Conservation (phyloP, 257 asterid species). For the Petrea volubilis region DNA sequence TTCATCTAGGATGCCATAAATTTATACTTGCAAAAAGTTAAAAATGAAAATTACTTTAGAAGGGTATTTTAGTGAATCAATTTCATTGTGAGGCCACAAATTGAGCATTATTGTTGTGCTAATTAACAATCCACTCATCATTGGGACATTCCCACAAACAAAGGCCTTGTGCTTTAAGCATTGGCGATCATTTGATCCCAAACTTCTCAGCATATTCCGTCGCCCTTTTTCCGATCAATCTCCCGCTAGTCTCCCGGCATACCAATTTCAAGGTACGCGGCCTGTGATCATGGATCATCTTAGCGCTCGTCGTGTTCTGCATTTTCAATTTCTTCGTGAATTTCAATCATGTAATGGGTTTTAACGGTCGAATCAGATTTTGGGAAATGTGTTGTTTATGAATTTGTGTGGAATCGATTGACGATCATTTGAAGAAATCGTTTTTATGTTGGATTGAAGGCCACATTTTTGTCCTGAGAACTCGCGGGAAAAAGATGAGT, state of each 20-base stretch:
- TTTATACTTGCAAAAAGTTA: too few relatives aligned
- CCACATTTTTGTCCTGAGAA: slow-evolving; percentile 12
- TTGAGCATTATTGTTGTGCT: too few relatives aligned
- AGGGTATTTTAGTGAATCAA: too few relatives aligned
- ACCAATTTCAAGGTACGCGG: slow-evolving; percentile 5
- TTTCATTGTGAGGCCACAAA: too few relatives aligned
- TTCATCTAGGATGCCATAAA: too few relatives aligned
- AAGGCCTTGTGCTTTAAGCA: background rate
- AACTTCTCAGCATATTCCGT: background rate
- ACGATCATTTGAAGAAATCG: background rate
- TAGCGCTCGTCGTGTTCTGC: background rate
- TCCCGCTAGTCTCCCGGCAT: background rate
- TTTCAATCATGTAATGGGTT: background rate
- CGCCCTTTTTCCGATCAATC: slow-evolving; percentile 5
- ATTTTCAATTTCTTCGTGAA: background rate
- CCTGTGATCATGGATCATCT: too few relatives aligned
- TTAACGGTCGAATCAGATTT: background rate
- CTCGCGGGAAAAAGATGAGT: slow-evolving; percentile 58
- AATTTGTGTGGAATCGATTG: background rate
- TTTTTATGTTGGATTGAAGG: slow-evolving; percentile 29
- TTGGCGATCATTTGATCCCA: slow-evolving; percentile 3
- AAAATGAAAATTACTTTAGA: too few relatives aligned
- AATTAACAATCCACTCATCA: too few relatives aligned
- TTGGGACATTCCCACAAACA: too few relatives aligned
- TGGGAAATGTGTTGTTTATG: background rate